Conservation (phyloP, 2,329 filamentous ascomycete species). For the Neocatenulostroma microsporum region DNA sequence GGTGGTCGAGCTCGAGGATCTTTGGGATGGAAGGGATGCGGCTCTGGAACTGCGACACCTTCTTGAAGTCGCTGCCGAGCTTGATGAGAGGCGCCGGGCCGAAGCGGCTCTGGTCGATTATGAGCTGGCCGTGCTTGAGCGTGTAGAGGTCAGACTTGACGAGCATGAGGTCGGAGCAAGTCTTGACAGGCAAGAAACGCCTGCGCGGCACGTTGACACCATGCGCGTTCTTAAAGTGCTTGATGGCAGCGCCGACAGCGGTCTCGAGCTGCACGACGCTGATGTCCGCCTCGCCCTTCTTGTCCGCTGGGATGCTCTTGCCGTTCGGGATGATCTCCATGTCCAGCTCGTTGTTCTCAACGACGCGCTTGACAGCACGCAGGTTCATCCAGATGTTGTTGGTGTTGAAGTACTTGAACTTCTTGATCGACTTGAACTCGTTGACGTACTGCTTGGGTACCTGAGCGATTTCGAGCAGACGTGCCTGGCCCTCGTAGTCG, state of each 20-base stretch:
- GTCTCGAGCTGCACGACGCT: slow-evolving; percentile 98
- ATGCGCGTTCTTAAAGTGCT: slow-evolving; percentile 97
- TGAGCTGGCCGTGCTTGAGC: slow-evolving; percentile 93
- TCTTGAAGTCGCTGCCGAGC: slow-evolving; percentile 99
- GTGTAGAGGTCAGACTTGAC: slow-evolving; percentile 99
- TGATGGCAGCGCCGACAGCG: slow-evolving; percentile 94
- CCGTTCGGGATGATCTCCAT: slow-evolving; percentile 99
- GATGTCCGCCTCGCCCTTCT: slow-evolving; percentile 98
- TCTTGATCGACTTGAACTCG: slow-evolving; percentile 99
- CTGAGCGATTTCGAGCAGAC: slow-evolving; percentile 96
- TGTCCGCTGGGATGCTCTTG: slow-evolving; percentile 96
- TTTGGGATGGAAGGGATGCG: slow-evolving; percentile 80
- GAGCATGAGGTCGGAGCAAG: slow-evolving; percentile 97
- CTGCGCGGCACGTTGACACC: slow-evolving; percentile 97
- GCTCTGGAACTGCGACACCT: slow-evolving; percentile 94
- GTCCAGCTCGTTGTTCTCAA: slow-evolving; percentile 95
- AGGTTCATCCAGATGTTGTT: slow-evolving; percentile 99
- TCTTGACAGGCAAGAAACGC: slow-evolving; percentile 99
- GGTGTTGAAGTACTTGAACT: slow-evolving; percentile 99
- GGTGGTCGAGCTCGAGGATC: slow-evolving; percentile 85
- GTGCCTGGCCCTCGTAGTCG: slow-evolving; percentile 94
- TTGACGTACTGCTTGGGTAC: slow-evolving; percentile 99
- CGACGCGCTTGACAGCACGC: slow-evolving; percentile 93
- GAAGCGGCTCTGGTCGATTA: slow-evolving; percentile 94
- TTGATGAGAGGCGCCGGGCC: slow-evolving; percentile 97